phyloP scores from a whole-genome alignment of 139 green algal species.

The Chlorella sp. region DNA sequence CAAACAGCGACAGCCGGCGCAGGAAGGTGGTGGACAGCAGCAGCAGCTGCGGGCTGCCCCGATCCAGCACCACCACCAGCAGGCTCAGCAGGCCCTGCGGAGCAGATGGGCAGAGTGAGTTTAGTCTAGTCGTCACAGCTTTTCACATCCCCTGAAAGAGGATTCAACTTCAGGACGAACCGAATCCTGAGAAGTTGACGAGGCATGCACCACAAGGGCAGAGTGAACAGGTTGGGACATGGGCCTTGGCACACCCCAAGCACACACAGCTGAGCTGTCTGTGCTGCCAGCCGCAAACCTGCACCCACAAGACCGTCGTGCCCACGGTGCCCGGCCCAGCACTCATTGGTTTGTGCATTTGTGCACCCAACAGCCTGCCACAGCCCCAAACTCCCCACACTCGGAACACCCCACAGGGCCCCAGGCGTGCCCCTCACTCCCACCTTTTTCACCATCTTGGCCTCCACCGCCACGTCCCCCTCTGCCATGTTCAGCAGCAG shows the following conservation, averaged over 20 bases:
- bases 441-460: conserved; percentile 91
- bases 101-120: not conserved
- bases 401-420: not conserved
- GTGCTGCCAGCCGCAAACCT: too few species aligned
- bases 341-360: not conserved
- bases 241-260: too few species aligned
- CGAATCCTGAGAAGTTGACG: too few species aligned
- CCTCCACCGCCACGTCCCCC: conserved; percentile 76
- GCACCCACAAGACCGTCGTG: too few species aligned
- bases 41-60: conserved; percentile 84
- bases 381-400: not conserved
- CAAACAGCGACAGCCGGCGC: conserved; percentile 80
- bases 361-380: not conserved
- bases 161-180: too few species aligned
- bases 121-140: too few species aligned
- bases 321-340: not conserved
- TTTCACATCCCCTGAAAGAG: too few species aligned
- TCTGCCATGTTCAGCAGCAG: conserved; percentile 90
- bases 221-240: not conserved
- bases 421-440: not conserved
- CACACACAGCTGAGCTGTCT: too few species aligned
- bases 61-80: conserved; percentile 81
- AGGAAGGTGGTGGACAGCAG: conserved; percentile 85
- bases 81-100: conserved; percentile 76
- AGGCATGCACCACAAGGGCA: too few species aligned